Conservation (phyloP, 441 rosid species). For the Gossypium lobatum region DNA sequence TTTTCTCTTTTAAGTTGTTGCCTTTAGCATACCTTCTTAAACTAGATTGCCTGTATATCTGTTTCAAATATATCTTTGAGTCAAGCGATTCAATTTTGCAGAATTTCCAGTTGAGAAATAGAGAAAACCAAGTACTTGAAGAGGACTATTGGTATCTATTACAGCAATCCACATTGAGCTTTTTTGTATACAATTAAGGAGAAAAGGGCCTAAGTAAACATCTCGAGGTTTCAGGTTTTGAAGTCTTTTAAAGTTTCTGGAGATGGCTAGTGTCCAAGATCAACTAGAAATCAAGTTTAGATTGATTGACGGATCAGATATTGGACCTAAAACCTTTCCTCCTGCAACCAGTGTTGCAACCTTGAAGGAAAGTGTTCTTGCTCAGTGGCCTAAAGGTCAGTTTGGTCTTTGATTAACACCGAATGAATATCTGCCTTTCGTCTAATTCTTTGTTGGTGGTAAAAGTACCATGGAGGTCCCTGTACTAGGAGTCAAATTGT, state of each 20-base stretch:
- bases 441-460: slow-evolving; percentile 1
- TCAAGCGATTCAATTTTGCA: slow-evolving; percentile 16
- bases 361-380: slow-evolving; percentile 82
- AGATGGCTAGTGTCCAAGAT: slow-evolving; percentile 70
- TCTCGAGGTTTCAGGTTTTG: slow-evolving; percentile 13
- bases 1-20: not conserved
- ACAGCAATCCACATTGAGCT: slow-evolving; percentile 17
- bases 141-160: slow-evolving; percentile 19
- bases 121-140: slow-evolving; percentile 6
- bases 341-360: slow-evolving; percentile 75
- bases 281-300: slow-evolving; percentile 91
- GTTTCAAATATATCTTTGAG: not conserved
- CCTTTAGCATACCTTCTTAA: not conserved
- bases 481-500: no score
- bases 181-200: slow-evolving; percentile 10
- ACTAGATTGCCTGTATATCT: not conserved
- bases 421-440: not conserved
- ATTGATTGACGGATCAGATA: slow-evolving; percentile 84
- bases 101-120: slow-evolving; percentile 15
- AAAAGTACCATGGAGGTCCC: no score
- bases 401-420: slow-evolving; percentile 9
- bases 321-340: slow-evolving; percentile 85
- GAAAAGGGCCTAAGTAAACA: slow-evolving; percentile 21
- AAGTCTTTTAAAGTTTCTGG: slow-evolving; percentile 17
- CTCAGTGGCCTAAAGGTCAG: slow-evolving; percentile 95